Percentiles rank a stretch among this genome's conserved stretches.
These are phyloP conservation scores for Flaveria floridana DNA, from an alignment of 140 eudicot genomes.

Conservation along the genomic window DNA sequence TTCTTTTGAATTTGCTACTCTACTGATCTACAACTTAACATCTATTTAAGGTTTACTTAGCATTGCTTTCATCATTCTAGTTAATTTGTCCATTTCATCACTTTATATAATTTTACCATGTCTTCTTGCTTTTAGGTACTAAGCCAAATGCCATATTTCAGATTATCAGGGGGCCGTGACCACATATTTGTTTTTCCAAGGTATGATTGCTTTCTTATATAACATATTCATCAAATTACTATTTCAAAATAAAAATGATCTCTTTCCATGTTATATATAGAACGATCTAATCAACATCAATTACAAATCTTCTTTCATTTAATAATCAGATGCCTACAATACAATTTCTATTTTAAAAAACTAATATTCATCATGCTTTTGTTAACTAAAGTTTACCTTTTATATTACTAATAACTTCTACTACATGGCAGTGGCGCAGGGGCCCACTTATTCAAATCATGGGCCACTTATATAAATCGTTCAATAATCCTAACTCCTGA, in stretches of 20 bases:
- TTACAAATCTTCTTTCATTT: background rate
- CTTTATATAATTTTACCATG: background rate
- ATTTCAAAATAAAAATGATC: background rate
- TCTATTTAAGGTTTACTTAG: background rate
- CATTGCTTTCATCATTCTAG: conserved; percentile 2
- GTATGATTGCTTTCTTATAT: conserved; percentile 34
- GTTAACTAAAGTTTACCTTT: background rate
- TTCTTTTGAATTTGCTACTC: conserved; percentile 13
- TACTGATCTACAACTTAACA: background rate
- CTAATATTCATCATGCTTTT: background rate
- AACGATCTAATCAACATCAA: background rate
- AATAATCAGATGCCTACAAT: conserved; percentile 15
- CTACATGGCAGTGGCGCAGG: conserved; percentile 85
- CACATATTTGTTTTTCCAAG: conserved; percentile 94
- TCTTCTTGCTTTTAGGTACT: conserved; percentile 66
- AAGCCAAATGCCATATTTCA: conserved; percentile 92
- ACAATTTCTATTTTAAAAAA: background rate
- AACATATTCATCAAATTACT: background rate
- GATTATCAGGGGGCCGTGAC: conserved; percentile 86
- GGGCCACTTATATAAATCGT: conserved; percentile 82
- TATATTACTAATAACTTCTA: conserved; percentile 22
- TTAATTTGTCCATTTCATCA: background rate
- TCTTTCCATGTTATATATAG: background rate
- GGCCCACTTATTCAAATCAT: conserved; percentile 95
- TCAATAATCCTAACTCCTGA: conserved; percentile 95